Evolutionary conservation across 1,139 yeast genomes (phyloP).

Genomic region (Petasospora fabianii): DNA sequence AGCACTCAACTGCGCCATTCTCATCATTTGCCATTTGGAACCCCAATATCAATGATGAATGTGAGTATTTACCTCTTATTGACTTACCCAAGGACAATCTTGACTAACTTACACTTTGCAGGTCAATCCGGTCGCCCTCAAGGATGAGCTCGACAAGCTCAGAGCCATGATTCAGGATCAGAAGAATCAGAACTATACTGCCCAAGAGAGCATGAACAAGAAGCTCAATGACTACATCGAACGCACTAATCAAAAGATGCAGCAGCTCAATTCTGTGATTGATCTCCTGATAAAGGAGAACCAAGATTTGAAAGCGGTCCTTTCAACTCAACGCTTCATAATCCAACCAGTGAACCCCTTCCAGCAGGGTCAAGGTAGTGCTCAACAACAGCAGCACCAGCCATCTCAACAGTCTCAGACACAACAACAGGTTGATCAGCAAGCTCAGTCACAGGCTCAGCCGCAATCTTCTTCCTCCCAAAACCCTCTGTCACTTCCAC

Average conservation of each 20-base stretch:
- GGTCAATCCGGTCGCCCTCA: slow-evolving; percentile 17
- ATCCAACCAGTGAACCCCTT: slow-evolving; percentile 25
- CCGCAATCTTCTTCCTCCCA: background rate
- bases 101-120: slow-evolving; percentile 1
- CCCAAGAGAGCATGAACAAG: slow-evolving; percentile 21
- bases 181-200: slow-evolving; percentile 15
- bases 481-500: slow-evolving; percentile 7
- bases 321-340: slow-evolving; percentile 24
- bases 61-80: slow-evolving; percentile 7
- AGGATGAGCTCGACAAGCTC: slow-evolving; percentile 26
- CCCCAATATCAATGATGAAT: slow-evolving; percentile 6
- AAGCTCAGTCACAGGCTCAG: too few species aligned
- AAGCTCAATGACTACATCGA: slow-evolving; percentile 24
- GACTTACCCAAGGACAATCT: background rate
- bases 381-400: slow-evolving; percentile 8
- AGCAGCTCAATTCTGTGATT: slow-evolving; percentile 21
- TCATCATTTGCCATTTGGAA: background rate
- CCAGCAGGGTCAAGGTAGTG: slow-evolving; percentile 9
- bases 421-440: too few species aligned
- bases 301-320: slow-evolving; percentile 22
- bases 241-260: slow-evolving; percentile 20
- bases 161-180: slow-evolving; percentile 22
- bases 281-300: slow-evolving; percentile 26
- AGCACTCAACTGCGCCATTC: background rate
- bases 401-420: slow-evolving; percentile 6